Conservation (phyloP, 1,284 basidiomycete genomes). For the Malassezia japonica region DNA sequence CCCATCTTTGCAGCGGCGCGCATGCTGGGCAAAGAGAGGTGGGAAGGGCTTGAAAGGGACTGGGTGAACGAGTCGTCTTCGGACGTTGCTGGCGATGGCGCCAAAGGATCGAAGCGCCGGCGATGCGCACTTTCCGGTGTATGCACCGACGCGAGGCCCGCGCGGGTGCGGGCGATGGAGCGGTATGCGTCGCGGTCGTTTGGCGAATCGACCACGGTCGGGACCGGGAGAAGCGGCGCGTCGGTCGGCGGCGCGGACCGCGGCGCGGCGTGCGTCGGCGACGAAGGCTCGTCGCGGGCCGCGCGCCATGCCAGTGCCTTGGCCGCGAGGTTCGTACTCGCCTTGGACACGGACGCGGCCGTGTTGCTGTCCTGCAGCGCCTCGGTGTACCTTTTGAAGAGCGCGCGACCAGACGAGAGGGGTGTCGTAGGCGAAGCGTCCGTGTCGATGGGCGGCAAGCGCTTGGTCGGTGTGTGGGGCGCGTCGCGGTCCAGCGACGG, state of each 20-base stretch:
- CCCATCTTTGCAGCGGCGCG: conserved; percentile 3
- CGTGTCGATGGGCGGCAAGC: neutral
- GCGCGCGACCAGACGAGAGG: neutral
- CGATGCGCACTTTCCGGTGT: neutral
- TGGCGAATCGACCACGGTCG: conserved; percentile 2
- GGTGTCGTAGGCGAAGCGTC: neutral
- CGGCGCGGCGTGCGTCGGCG: neutral
- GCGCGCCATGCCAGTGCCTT: conserved; percentile 27
- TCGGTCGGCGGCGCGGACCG: neutral
- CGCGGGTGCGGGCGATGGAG: neutral
- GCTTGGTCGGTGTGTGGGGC: neutral
- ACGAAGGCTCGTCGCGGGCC: neutral
- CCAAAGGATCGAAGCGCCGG: neutral
- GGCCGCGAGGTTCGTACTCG: conserved; percentile 39
- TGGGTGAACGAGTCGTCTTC: conserved; percentile 2
- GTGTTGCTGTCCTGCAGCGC: conserved; percentile 42
- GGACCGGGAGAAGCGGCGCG: conserved; percentile 10
- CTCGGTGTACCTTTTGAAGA: conserved; percentile 32
- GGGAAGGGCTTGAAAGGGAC: too few relatives aligned
- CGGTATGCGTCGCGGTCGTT: conserved; percentile 1
- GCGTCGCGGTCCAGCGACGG: neutral
- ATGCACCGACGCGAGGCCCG: neutral
- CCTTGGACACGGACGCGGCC: conserved; percentile 40
- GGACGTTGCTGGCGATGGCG: neutral
- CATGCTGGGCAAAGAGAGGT: conserved; percentile 7